Conservation (phyloP, 2,329 filamentous ascomycete genomes). For the Aaosphaeria arxii region DNA sequence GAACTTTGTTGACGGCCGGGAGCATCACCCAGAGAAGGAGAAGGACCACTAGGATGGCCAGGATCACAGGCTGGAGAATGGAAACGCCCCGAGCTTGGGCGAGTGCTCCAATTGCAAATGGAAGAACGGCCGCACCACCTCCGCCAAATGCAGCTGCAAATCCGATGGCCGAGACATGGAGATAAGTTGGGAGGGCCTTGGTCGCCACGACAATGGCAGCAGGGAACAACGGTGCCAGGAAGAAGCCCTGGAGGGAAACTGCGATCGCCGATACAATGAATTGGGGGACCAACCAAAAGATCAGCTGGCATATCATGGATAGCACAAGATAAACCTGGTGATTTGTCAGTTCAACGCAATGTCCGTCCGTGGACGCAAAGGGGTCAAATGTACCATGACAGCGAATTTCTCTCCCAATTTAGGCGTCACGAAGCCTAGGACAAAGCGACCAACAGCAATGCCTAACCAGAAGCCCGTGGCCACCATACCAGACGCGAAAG, state of each 20-base stretch:
- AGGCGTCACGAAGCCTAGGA: conserved; percentile 74
- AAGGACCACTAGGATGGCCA: conserved; percentile 53
- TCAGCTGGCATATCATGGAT: conserved; percentile 62
- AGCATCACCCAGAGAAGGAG: conserved; percentile 51
- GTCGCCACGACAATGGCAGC: conserved; percentile 70
- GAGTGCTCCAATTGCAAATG: conserved; percentile 65
- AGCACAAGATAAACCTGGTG: conserved; percentile 59
- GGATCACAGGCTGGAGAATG: conserved; percentile 59
- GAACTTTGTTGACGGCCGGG: conserved; percentile 20
- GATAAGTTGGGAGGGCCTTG: conserved; percentile 67
- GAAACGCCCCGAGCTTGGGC: conserved; percentile 59
- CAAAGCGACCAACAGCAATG: conserved; percentile 69
- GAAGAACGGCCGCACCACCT: conserved; percentile 66
- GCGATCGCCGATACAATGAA: conserved; percentile 72
- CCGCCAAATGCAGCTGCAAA: conserved; percentile 78
- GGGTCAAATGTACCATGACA: conserved; percentile 36
- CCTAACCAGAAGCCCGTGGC: conserved; percentile 84
- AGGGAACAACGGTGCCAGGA: conserved; percentile 76
- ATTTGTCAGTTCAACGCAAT: background rate
- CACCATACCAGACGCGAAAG: conserved; percentile 69
- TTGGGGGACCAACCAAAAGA: conserved; percentile 79
- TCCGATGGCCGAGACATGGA: conserved; percentile 78
- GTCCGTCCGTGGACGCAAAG: background rate
- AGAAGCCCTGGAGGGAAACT: conserved; percentile 72
- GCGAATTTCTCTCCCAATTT: conserved; percentile 66